Base-by-base conservation (phyloP, 78 protist species). In the Planoprotostelium fungivorum region DNA sequence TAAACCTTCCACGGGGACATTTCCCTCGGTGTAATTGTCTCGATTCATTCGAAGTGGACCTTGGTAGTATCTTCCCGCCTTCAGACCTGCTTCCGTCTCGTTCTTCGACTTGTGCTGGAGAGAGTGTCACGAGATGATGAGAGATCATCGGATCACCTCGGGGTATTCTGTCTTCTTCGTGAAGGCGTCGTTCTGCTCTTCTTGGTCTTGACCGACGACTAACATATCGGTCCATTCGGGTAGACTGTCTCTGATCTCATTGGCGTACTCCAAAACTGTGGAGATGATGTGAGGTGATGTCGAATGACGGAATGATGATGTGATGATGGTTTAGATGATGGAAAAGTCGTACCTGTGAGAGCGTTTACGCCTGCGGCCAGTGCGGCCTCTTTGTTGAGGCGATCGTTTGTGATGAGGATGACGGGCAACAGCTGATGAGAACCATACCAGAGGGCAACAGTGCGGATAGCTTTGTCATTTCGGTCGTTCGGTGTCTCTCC, bases 401-500 rank as follows among this genome's bases (percentile, higher is more conserved):
- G 73, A 51, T 51, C 73, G 16, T 51, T 51, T 5, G 73, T 51
- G 31, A 51, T 25, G 73, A 51, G 73, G 5, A 51, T 51, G 73
- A 51, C 73, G 31, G 73, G 73, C 16, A 5, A 25, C 31, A 25
- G 73, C 73, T 51, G 73, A 51, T 51, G 73, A 25, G 31, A 25
- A 5, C 31, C 73, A 16, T 51, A 51, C 73, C 73, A 51, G 31
- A 25, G 73, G 31, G 73, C 73, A 25, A 16, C 16, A 25, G 73
- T 51, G 5, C 73, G 5, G 73, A 25, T 91, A 89, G 90, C 94
- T 29, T 97, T 63, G 84, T 97, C 98, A 89, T 96, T 96, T 38
- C 95, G 38, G 88, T 97, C 98, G n/a, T 96, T 96, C 84, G 97
- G 88, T 0, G 97, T 36, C 88, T 97, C 98, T 29, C 86, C 90